Conservation (phyloP, 257 asterid genomes). For the Petrea volubilis region DNA sequence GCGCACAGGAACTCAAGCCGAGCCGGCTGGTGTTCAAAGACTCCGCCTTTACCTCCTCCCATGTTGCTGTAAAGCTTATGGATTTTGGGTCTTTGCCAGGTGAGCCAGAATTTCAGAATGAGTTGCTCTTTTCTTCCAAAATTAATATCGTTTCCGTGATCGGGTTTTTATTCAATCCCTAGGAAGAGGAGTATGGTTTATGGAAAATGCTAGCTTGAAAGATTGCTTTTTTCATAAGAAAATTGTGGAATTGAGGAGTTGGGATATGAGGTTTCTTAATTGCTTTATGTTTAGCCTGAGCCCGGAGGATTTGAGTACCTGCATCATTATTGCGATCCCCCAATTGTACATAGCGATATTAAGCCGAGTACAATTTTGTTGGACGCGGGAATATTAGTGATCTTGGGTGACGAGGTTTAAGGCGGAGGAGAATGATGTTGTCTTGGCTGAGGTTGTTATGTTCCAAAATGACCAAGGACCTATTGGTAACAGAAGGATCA, state of each 20-base stretch:
- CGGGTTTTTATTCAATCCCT: conserved; percentile 53
- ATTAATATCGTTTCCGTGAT: conserved; percentile 43
- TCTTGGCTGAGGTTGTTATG: neutral
- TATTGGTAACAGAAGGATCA: no score
- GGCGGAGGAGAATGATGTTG: neutral
- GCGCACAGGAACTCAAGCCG: conserved; percentile 41
- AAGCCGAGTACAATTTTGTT: neutral
- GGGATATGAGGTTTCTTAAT: neutral
- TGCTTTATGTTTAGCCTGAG: neutral
- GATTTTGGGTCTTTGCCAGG: conserved; percentile 67
- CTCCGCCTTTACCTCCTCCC: neutral
- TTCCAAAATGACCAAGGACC: no score
- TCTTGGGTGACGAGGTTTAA: neutral
- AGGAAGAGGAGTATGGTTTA: conserved; percentile 44
- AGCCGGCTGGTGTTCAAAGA: conserved; percentile 8
- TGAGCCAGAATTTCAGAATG: conserved; percentile 72
- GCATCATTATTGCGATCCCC: neutral
- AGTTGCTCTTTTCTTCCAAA: conserved; percentile 53
- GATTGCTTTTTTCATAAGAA: neutral
- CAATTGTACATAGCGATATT: neutral
- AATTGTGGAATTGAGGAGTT: neutral
- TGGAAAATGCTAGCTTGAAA: neutral
- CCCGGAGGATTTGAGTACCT: neutral
- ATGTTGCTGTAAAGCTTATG: conserved; percentile 63
- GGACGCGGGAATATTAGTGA: neutral